Evolutionary conservation across 2,329 filamentous ascomycete species (phyloP).

Genomic region (Teratosphaeria pseudoeucalypti): DNA sequence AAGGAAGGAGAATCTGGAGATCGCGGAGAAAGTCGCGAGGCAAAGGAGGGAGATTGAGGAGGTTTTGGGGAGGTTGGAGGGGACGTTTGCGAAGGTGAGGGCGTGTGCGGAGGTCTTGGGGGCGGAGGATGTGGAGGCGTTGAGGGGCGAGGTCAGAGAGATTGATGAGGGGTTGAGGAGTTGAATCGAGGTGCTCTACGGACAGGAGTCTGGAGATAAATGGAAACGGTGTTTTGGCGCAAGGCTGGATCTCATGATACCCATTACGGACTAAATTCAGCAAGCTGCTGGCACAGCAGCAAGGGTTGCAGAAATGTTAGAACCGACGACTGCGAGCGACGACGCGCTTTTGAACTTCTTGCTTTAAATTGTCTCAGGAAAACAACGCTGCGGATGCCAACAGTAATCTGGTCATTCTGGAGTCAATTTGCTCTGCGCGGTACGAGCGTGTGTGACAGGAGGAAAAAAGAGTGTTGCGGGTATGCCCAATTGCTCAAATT

Average conservation of each 20-base stretch:
- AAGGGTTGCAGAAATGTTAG: background rate
- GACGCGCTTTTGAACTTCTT: no score
- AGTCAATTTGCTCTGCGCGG: no score
- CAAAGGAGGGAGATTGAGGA: slow-evolving; percentile 49
- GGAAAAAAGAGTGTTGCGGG: no score
- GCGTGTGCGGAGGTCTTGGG: slow-evolving; percentile 33
- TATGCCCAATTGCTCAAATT: background rate
- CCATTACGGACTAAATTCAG: no score
- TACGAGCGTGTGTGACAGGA: no score
- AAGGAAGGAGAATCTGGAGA: slow-evolving; percentile 42
- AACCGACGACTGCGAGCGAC: background rate
- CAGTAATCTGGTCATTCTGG: no score
- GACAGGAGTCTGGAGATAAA: no score
- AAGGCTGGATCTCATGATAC: no score
- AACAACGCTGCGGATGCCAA: no score
- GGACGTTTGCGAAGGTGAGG: slow-evolving; percentile 47
- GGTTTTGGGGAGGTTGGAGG: slow-evolving; percentile 45
- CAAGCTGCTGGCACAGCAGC: background rate
- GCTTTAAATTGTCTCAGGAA: no score
- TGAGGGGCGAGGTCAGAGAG: slow-evolving; percentile 19
- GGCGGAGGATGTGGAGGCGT: slow-evolving; percentile 19
- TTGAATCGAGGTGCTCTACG: background rate
- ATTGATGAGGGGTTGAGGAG: slow-evolving; percentile 14
- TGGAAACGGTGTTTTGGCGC: no score
- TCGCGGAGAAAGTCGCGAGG: slow-evolving; percentile 40